Evolutionary conservation across 495 filamentous ascomycete species (phyloP), one percentile per base, ranked within the genome.

Genomic region (Aspergillus incahuasiensis): DNA sequence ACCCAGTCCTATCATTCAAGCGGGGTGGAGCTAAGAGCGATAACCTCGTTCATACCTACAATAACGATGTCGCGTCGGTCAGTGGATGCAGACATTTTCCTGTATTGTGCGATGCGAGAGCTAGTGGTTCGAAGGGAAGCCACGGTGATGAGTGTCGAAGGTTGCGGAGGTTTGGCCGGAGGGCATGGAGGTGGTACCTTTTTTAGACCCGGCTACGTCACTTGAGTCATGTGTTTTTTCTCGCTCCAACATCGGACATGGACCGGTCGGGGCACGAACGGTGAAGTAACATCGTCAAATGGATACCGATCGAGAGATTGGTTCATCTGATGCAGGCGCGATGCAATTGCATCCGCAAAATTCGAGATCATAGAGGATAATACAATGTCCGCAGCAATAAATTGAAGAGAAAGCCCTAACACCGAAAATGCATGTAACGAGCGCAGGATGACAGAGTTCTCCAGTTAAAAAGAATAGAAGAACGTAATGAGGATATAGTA

Each of bases 31-130:
- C 12, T 22, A 21, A 47, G 28, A 45, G 55, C 58, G 41, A 43
- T 52, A 52, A 38, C 52, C 42, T 20, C 48, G 40, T 52, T 58
- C 80, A 61, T 74, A 88, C 86, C 86, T 61, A 88, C 67, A 54
- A 90, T 85, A 53, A 89, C 79, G 56, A 90, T 88, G 50, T 88
- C 80, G 61, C 83, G 78, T 54, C 76, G 71, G 46, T 72, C 71
- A 39, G 58, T 61, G 40, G 61, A 32, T 18, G 62, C 57, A 44
- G 74, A 57, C 75, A 78, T 78, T 40, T 61, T 74, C 42, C 47
- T 18, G 40, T 56, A 58, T 8, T 59, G 63, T 30, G 54, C 59
- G 41, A 68, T 55, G 20, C 52, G 59, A 19, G 45, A 54, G 18
- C 61, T 35, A 30, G 67, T 9, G 16, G 41, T 40, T 56, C 47